Percentiles rank a stretch among this genome's conserved stretches.
Conservation (phyloP, 305 asterid species). For the Fraxinus baroniana region DNA sequence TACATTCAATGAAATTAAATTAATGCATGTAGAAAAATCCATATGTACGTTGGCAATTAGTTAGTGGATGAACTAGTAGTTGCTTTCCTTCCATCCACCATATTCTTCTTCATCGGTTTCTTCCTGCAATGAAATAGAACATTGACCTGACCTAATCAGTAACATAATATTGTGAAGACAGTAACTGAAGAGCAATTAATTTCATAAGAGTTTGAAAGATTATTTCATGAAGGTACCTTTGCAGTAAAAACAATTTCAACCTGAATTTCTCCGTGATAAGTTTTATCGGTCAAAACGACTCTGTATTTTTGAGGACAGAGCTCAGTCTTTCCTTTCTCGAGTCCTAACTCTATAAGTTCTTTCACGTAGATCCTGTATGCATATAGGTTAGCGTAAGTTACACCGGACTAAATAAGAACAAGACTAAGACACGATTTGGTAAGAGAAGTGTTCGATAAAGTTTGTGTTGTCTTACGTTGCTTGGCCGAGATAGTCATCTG, state of each 20-base stretch:
- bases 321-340: constrained; percentile 42
- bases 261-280: constrained; percentile 38
- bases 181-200: background rate
- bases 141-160: background rate
- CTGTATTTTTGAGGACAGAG: constrained; percentile 32
- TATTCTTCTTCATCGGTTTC: constrained; percentile 20
- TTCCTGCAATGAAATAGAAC: background rate
- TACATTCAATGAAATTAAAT: background rate
- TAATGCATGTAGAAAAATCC: background rate
- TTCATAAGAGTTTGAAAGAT: background rate
- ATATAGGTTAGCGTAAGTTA: background rate
- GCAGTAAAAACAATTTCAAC: constrained; percentile 36
- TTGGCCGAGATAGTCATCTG: constrained; percentile 42
- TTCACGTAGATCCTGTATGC: constrained; percentile 38
- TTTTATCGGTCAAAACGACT: constrained; percentile 22
- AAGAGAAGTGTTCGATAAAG: background rate
- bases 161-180: background rate
- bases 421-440: background rate
- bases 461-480: constrained; percentile 25
- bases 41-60: background rate
- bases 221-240: constrained; percentile 20
- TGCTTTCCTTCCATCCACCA: constrained; percentile 44
- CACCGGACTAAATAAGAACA: background rate
- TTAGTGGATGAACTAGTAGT: constrained; percentile 9
- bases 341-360: constrained; percentile 36